These are phyloP conservation scores for Eucalyptus regnans DNA, from an alignment of 345 rosid species.

Conservation along the genomic window DNA sequence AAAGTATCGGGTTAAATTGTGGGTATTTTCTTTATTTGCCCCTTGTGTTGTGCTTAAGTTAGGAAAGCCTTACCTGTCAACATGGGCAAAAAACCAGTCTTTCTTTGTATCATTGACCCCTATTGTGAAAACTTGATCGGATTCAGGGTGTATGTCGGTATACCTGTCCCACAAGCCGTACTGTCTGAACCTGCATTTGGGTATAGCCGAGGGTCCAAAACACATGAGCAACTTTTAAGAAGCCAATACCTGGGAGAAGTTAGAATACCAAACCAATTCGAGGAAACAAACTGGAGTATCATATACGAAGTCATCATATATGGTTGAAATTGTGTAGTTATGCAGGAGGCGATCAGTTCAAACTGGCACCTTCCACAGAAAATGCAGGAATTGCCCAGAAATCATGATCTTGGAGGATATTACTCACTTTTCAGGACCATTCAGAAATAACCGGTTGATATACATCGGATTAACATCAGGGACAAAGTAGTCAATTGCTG, in stretches of 20 bases:
- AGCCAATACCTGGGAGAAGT: background rate
- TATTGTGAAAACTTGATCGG: constrained; percentile 15
- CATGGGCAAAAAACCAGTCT: constrained; percentile 31
- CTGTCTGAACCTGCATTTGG: constrained; percentile 21
- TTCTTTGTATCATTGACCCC: constrained; percentile 14
- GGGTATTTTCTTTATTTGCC: background rate
- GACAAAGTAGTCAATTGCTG: constrained; percentile 16
- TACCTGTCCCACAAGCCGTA: constrained; percentile 32
- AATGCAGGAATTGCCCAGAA: background rate
- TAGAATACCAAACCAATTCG: background rate
- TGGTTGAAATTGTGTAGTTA: background rate
- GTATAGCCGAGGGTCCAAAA: background rate
- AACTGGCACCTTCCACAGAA: background rate
- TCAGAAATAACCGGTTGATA: constrained; percentile 19
- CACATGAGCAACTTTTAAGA: background rate
- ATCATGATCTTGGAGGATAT: background rate
- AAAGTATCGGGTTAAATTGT: background rate
- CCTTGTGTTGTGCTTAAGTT: background rate
- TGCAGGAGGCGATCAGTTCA: background rate
- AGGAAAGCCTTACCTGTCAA: constrained; percentile 6
- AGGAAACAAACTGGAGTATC: background rate
- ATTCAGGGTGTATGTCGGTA: constrained; percentile 11
- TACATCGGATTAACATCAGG: constrained; percentile 22
- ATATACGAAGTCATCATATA: background rate
- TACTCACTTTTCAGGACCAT: constrained; percentile 16